A percentile compares a stretch with the other conserved stretches of the same genome.
Evolutionary conservation across 306 rosid genomes (phyloP).

Genomic region (Oxytropis ochrocephala): DNA sequence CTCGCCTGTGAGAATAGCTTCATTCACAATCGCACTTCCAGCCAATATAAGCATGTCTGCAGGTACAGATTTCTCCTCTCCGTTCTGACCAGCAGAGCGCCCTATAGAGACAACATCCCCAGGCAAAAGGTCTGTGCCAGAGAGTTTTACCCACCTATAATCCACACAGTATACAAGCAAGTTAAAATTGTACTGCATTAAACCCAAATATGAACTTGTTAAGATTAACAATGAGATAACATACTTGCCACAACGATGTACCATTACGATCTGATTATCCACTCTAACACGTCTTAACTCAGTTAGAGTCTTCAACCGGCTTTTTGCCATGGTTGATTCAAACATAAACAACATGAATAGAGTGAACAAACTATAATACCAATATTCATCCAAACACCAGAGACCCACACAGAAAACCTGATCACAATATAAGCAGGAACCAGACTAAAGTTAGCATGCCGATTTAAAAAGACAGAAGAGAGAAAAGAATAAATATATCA

Average conservation of each 20-base stretch:
- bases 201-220: constrained; percentile 7
- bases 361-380: constrained; percentile 98
- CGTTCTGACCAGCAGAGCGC: constrained; percentile 73
- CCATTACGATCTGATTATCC: constrained; percentile 87
- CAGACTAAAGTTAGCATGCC: constrained; percentile 16
- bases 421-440: constrained; percentile 5
- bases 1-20: constrained; percentile 99
- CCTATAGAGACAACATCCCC: constrained; percentile 98
- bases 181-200: constrained; percentile 3
- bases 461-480: neutral
- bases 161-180: constrained; percentile 17
- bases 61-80: constrained; percentile 95
- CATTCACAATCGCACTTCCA: constrained; percentile 93
- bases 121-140: constrained; percentile 93
- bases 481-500: constrained; percentile 3
- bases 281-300: constrained; percentile 97
- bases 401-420: constrained; percentile 99
- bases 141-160: constrained; percentile 80
- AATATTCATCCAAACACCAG: constrained; percentile 98
- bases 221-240: constrained; percentile 22
- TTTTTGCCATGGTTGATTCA: constrained; percentile 99
- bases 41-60: constrained; percentile 99
- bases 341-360: constrained; percentile 95
- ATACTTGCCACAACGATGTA: constrained; percentile 95
- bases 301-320: constrained; percentile 86